Conservation (phyloP, 2,329 filamentous ascomycete genomes). For the Xylariaceae sp. region DNA sequence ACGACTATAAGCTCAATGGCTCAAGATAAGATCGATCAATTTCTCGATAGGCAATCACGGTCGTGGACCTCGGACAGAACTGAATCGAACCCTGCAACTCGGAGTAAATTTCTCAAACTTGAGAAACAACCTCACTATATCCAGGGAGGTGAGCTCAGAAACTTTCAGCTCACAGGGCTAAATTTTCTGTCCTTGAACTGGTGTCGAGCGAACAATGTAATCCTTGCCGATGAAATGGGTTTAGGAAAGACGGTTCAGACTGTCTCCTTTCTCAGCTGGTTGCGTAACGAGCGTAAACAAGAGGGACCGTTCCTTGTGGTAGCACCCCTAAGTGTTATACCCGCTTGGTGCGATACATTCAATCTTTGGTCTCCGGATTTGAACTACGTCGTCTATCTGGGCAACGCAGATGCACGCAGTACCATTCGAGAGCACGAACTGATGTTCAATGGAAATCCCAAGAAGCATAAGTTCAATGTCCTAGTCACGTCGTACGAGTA, state of each 20-base stretch:
- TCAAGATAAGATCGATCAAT: constrained; percentile 90
- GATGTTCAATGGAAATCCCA: constrained; percentile 81
- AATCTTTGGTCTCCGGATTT: constrained; percentile 94
- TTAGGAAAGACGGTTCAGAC: constrained; percentile 98
- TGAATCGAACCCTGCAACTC: constrained; percentile 77
- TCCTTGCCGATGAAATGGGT: constrained; percentile 98
- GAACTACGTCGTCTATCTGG: constrained; percentile 97
- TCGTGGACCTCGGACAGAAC: constrained; percentile 80
- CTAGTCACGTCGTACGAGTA: constrained; percentile 97
- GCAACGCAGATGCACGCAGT: constrained; percentile 81
- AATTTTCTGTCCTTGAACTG: constrained; percentile 98
- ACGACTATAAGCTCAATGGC: constrained; percentile 77
- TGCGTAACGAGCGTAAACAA: constrained; percentile 86
- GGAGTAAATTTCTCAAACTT: constrained; percentile 74
- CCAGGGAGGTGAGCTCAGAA: constrained; percentile 80
- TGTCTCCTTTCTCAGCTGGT: constrained; percentile 95
- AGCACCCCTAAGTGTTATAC: constrained; percentile 96
- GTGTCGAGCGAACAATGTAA: constrained; percentile 92
- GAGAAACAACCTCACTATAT: constrained; percentile 87
- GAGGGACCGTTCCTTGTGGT: constrained; percentile 96
- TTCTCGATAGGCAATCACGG: constrained; percentile 80
- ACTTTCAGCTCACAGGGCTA: constrained; percentile 91
- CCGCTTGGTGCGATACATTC: constrained; percentile 97
- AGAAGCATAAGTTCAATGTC: constrained; percentile 96
- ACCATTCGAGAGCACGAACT: constrained; percentile 93